phyloP scores from a whole-genome alignment of 306 rosid species.

The Lotus japonicus region DNA sequence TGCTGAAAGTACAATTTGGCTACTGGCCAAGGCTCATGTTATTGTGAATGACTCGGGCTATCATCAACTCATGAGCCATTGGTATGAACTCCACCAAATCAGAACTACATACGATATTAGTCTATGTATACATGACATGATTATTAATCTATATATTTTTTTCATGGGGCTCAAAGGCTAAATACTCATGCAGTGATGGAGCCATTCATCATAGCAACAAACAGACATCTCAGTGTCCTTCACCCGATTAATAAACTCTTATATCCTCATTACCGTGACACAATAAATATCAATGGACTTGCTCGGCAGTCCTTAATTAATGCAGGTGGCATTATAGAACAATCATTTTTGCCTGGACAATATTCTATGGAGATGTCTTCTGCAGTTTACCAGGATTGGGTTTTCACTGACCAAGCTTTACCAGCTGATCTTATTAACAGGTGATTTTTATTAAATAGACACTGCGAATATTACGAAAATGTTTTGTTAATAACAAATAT shows the following conservation, averaged over 20 bases:
- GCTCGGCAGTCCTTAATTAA: constrained; percentile 18
- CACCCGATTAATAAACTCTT: no score
- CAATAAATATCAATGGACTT: not conserved
- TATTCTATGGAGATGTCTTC: constrained; percentile 27
- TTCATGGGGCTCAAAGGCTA: no score
- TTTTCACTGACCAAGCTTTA: constrained; percentile 22
- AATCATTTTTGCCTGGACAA: constrained; percentile 3
- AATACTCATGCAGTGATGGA: no score
- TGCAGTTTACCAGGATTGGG: constrained; percentile 15
- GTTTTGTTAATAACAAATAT: not conserved
- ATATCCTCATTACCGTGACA: no score
- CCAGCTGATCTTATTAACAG: constrained; percentile 34
- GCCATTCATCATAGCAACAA: no score
- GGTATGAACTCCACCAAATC: no score
- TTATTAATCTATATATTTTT: no score
- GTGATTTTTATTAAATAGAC: not conserved
- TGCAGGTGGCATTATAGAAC: constrained; percentile 23
- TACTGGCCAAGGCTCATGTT: constrained; percentile 57
- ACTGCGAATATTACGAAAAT: not conserved
- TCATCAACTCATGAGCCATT: no score
- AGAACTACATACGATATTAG: no score
- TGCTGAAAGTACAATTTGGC: constrained; percentile 45
- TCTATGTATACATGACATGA: no score
- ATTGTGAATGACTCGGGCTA: not conserved
- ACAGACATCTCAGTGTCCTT: no score